Base-by-base conservation (phyloP, 257 asterid species). In the Gardenia jasminoides region DNA sequence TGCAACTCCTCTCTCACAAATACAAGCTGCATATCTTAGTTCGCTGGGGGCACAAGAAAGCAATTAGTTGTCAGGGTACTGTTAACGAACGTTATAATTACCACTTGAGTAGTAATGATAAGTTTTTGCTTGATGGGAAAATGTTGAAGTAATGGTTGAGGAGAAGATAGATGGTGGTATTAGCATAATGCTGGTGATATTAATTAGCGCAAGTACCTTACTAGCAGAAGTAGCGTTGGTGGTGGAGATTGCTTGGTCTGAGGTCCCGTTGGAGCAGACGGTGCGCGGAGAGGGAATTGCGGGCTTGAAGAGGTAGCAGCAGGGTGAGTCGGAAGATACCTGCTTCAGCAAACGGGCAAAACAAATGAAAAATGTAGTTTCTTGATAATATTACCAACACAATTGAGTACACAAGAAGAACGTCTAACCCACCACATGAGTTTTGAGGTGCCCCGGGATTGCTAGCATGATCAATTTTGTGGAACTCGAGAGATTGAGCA, bases 181-280 rank as follows among this genome's bases (percentile, higher is more conserved):
- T n/a, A n/a, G n/a, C n/a, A n/a, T n/a, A n/a, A n/a, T n/a, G 6
- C 1, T 10, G 20, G 19, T 12, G 69, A 64, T 16, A 64, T 9
- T 26, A 78, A 36, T 39, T 66, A 76, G 76, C 52, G 76, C 52
- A 58, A 16, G 19, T 67, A 93, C 97, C 94, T 91, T 91, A 74
- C 82, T 86, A 86, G 83, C 46, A 44, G 79, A 76, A 83, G 87
- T 72, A 78, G 89, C 88, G 64, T 86, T 83, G 33, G 83, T 46
- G 39, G 30, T 80, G 58, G 92, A 83, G 82, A 81, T 85, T 69
- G 67, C 82, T 12, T 74, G 83, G 43, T 86, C 80, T n/a, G 66
- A 46, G 76, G 83, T 36, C 41, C 41, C 81, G 81, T 86, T 73
- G 83, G 77, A 31, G 80, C 77, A 77, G 78, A 66, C 62, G 78